Evolutionary conservation across 2,329 filamentous ascomycete species (phyloP), one percentile per base, ranked within the genome.

Genomic region (Verticillium longisporum): DNA sequence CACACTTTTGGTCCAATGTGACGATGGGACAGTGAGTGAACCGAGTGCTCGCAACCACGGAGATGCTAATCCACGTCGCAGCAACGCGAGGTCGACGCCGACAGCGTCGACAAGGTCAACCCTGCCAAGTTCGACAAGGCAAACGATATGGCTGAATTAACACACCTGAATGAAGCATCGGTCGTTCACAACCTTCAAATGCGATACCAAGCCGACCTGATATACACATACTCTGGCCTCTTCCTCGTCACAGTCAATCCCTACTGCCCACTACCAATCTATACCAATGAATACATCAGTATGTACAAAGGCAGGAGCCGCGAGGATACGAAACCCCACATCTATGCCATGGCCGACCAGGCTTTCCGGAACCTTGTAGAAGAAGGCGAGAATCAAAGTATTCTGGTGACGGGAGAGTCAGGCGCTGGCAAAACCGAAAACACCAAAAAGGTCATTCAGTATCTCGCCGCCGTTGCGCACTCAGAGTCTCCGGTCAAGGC

Each of bases 81-180:
- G 87, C 92, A 97, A 86, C 88, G 92, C 67, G 90, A 96, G 71
- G 88, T 95, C 58, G 88, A 94, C 66, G 78, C 85, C 58, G 93
- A 98, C 69, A 89, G 87, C 68, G 92, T 97, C 67, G 96, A 99
- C 81, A 98, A 97, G 77, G 96, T 99, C 79, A 99, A 99, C 76
- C 95, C 95, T 56, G 94, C 94, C 70, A 99, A 99, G 74, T 99
- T 99, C 78, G 95, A 99, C 83, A 99, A 97, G 77, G 94, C 94
- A 66, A 92, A 96, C 78, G 96, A 99, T 75, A 99, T 99, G 95
- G 95, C 96, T 31, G 95, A 99, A 74, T 83, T 99, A 71, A 99
- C 95, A 6, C 95, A 99, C 75, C 80, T 99, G 65, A 99, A 99
- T 76, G 95, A 99, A 77, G 91, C 94, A 26, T 98, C 95, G 0